Evolutionary conservation across 1,139 yeast species (phyloP), one percentile per base, ranked within the genome.

Genomic region (Candida freyschussii): DNA sequence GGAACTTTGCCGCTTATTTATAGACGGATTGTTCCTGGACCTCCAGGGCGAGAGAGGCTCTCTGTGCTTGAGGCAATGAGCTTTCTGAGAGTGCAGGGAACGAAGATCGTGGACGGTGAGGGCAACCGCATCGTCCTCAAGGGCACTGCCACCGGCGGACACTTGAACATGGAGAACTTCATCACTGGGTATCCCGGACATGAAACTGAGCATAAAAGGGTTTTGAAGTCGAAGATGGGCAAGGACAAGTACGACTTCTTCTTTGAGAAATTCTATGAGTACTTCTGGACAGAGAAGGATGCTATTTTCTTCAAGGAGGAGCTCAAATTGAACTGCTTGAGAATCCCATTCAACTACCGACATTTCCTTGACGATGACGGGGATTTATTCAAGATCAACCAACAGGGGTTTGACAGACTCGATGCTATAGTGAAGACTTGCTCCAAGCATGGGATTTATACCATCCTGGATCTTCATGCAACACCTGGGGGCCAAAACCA

Each of bases 161-260:
- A 44, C 24, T 39, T 45, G 25, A 45, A 45, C 39, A 43, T 43
- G 48, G 49, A 45, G 31, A 45, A 45, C 34, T 45, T 45, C 37
- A 43, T 45, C 39, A 45, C 49, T 7, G 49, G 49, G n/a, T 45
- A 45, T 14, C 46, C 48, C 13, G 49, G 49, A 4, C 48, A 44
- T 22, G 49, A 45, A 32, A 42, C 49, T 6, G 47, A 45, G 26
- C 48, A 45, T 27, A 45, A 45, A 33, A 24, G 32, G 14, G 43
- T 45, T n/a, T 19, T 45, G 17, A 42, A 39, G 32, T 21, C 33
- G 23, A 40, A 36, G 27, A 45, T 45, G 39, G 49, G 48, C 14
- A 39, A 45, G 26, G 48, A 45, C 27, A 45, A 45, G 29, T 42
- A 36, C 35, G 30, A 43, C 32, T 45, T 30, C 38, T 45, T 45